Evolutionary conservation across 140 eudicot species (phyloP).

Genomic region (Stevia rebaudiana): DNA sequence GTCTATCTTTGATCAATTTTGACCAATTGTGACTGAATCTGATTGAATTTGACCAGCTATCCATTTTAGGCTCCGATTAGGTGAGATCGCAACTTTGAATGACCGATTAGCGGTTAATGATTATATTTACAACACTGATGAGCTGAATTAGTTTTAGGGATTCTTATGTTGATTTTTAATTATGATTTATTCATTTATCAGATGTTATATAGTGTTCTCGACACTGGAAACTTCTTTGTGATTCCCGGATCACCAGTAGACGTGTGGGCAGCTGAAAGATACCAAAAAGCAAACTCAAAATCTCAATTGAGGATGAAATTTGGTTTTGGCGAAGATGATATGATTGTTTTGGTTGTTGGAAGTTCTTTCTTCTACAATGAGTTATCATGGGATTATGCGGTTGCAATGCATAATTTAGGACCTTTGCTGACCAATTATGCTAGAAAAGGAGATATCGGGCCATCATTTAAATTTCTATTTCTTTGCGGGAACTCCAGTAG

Average conservation of each 20-base stretch:
- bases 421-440: slow-evolving; percentile 78
- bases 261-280: slow-evolving; percentile 92
- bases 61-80: too few species aligned
- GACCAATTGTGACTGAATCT: too few species aligned
- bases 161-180: slow-evolving; percentile 29
- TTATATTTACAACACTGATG: too few species aligned
- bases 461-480: slow-evolving; percentile 58
- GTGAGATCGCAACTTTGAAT: too few species aligned
- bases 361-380: slow-evolving; percentile 81
- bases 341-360: slow-evolving; percentile 80
- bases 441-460: slow-evolving; percentile 39
- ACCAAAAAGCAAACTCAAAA: slow-evolving; percentile 57
- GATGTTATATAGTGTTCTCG: slow-evolving; percentile 94
- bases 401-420: slow-evolving; percentile 77
- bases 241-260: slow-evolving; percentile 98
- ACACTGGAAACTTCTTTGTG: slow-evolving; percentile 98
- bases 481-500: slow-evolving; percentile 76
- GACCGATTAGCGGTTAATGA: too few species aligned
- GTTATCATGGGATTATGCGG: slow-evolving; percentile 87
- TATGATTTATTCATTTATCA: slow-evolving; percentile 48
- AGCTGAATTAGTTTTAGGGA: slow-evolving; percentile 6
- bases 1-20: too few species aligned
- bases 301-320: slow-evolving; percentile 42
- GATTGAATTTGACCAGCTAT: too few species aligned
- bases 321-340: slow-evolving; percentile 57